These are phyloP conservation scores for Colletotrichum sp. DNA, from an alignment of 2,329 filamentous ascomycete species.

Conservation along the genomic window DNA sequence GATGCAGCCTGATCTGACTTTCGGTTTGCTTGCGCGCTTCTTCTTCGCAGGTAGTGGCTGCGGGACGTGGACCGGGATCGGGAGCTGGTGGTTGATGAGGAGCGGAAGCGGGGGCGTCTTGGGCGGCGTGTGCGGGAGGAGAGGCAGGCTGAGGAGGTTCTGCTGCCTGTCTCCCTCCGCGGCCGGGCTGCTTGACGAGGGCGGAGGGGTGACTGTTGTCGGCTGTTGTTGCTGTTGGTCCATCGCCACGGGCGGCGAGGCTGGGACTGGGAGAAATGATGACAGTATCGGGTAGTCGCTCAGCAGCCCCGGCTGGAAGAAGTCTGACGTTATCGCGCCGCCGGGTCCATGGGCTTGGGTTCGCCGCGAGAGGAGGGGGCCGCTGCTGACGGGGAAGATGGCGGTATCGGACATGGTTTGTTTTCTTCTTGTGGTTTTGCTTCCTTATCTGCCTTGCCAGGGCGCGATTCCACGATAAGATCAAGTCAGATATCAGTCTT, in stretches of 20 bases:
- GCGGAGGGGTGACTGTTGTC: neutral
- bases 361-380: neutral
- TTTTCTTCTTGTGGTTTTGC: neutral
- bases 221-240: neutral
- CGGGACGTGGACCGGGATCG: neutral
- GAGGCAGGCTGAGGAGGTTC: neutral
- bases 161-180: neutral
- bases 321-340: neutral
- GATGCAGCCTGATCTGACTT: slow-evolving; percentile 22
- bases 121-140: neutral
- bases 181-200: neutral
- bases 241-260: neutral
- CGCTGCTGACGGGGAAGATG: neutral
- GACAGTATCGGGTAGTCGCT: neutral
- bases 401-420: neutral
- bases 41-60: neutral
- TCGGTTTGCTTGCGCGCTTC: slow-evolving; percentile 17
- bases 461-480: neutral
- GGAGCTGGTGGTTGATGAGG: neutral
- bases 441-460: neutral
- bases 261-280: neutral
- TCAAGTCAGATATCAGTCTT: neutral
- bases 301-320: neutral
- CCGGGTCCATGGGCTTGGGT: neutral
- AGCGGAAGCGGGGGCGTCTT: neutral